Conservation (phyloP, 202 grass and related monocot genomes). For the Setaria italica region DNA sequence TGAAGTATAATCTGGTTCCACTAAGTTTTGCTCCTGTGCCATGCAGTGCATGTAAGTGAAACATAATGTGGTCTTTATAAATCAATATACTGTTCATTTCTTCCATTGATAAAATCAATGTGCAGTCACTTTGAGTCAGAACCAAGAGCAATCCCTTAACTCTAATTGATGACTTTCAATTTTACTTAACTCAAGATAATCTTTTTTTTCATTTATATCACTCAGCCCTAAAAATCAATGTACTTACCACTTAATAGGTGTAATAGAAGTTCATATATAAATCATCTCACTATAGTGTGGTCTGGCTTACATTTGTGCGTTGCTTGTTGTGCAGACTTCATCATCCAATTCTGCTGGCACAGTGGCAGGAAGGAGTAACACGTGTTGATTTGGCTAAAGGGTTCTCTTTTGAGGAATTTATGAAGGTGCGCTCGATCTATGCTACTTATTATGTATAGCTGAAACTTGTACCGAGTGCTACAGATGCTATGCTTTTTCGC, state of each 20-base stretch:
- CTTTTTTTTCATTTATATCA: background rate
- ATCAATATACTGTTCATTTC: background rate
- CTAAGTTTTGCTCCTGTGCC: background rate
- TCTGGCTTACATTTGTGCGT: background rate
- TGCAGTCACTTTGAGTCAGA: background rate
- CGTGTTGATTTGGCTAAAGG: conserved; percentile 68
- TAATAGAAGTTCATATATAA: background rate
- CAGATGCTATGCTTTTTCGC: background rate
- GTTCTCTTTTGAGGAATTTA: conserved; percentile 92
- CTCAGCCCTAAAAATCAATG: background rate
- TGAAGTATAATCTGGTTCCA: background rate
- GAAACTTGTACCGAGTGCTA: background rate
- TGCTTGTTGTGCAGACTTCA: conserved; percentile 69
- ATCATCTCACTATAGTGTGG: background rate
- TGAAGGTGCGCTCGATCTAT: conserved; percentile 54
- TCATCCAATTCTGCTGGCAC: conserved; percentile 86
- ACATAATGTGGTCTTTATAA: background rate
- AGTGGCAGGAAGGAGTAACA: conserved; percentile 93
- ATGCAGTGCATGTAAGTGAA: background rate
- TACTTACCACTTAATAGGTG: background rate
- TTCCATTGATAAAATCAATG: background rate
- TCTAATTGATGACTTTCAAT: conserved; percentile 5
- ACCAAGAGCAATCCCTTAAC: background rate
- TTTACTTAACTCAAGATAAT: background rate
- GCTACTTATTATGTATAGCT: background rate